Conservation (phyloP, 2,329 filamentous ascomycete species). For the Aspergillus brunneoviolaceus region DNA sequence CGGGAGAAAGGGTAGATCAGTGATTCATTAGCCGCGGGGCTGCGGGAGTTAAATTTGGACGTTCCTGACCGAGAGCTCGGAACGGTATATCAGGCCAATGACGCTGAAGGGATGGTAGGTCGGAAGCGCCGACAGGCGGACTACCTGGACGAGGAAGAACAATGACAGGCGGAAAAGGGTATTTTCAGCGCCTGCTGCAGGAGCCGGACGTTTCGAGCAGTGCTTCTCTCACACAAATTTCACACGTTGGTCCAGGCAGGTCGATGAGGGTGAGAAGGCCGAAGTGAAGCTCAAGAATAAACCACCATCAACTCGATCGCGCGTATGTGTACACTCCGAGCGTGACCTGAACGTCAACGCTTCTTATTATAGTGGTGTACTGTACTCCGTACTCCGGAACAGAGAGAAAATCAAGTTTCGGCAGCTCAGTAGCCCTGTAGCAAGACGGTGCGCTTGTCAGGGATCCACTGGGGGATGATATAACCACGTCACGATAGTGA, state of each 20-base stretch:
- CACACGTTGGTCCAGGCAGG: conserved; percentile 15
- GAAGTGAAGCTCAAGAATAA: not conserved
- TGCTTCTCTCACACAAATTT: conserved; percentile 11
- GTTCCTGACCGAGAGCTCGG: conserved; percentile 8
- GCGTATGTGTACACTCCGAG: not conserved
- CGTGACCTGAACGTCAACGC: not conserved
- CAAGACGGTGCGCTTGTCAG: conserved; percentile 10
- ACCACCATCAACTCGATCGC: not conserved
- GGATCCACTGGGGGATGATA: conserved; percentile 13
- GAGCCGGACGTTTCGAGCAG: conserved; percentile 13
- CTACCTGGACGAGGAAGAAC: conserved; percentile 9
- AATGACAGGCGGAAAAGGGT: conserved; percentile 11
- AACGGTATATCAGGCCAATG: conserved; percentile 19
- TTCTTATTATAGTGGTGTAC: not conserved
- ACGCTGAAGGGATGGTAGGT: conserved; percentile 4
- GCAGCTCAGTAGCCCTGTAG: conserved; percentile 2
- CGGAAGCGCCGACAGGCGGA: conserved; percentile 26
- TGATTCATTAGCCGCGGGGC: conserved; percentile 25
- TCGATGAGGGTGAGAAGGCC: conserved; percentile 7
- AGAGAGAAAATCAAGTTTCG: not conserved
- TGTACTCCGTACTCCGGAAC: not conserved
- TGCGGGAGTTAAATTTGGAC: conserved; percentile 20
- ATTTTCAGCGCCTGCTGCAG: conserved; percentile 22
- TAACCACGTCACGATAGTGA: conserved; percentile 16
- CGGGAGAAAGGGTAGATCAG: conserved; percentile 15